phyloP scores from a whole-genome alignment of 2,329 filamentous ascomycete genomes.

The Fusarium humuli region DNA sequence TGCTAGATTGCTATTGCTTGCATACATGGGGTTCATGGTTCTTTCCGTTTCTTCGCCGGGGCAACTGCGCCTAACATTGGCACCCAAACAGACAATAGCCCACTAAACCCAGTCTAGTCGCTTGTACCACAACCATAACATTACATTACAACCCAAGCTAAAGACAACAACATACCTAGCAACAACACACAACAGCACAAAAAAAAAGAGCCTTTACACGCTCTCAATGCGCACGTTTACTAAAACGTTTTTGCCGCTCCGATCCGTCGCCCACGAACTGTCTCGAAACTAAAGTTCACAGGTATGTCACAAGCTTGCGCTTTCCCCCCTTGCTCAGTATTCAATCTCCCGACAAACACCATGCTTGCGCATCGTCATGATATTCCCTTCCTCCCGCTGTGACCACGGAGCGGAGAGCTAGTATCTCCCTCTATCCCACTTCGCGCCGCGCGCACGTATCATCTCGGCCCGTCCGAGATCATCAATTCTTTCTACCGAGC shows the following conservation, averaged over 20 bases:
- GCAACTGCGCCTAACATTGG: slow-evolving; percentile 43
- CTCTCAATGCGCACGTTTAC: slow-evolving; percentile 43
- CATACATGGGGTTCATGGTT: slow-evolving; percentile 3
- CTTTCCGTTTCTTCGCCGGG: slow-evolving; percentile 30
- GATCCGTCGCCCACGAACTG: slow-evolving; percentile 35
- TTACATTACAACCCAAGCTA: slow-evolving; percentile 9
- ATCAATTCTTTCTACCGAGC: slow-evolving; percentile 6
- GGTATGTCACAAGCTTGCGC: slow-evolving; percentile 28
- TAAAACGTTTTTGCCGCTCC: slow-evolving; percentile 24
- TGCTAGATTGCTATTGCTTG: slow-evolving; percentile 3
- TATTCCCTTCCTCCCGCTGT: slow-evolving; percentile 1
- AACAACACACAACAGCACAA: slow-evolving; percentile 12
- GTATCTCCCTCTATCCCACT: slow-evolving; percentile 21
- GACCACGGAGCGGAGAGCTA: slow-evolving; percentile 20
- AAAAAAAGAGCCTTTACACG: slow-evolving; percentile 10
- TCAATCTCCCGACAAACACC: slow-evolving; percentile 30
- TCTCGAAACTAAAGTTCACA: slow-evolving; percentile 27
- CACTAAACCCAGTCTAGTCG: slow-evolving; percentile 13
- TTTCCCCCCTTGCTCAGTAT: slow-evolving; percentile 11
- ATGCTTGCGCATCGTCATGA: slow-evolving; percentile 32
- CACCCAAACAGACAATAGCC: slow-evolving; percentile 30
- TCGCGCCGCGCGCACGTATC: slow-evolving; percentile 32
- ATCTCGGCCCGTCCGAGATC: slow-evolving; percentile 1
- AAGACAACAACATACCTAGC: slow-evolving; percentile 18
- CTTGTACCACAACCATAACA: slow-evolving; percentile 35